These are phyloP conservation scores for Quercus glauca DNA, from an alignment of 306 rosid species.

Conservation along the genomic window DNA sequence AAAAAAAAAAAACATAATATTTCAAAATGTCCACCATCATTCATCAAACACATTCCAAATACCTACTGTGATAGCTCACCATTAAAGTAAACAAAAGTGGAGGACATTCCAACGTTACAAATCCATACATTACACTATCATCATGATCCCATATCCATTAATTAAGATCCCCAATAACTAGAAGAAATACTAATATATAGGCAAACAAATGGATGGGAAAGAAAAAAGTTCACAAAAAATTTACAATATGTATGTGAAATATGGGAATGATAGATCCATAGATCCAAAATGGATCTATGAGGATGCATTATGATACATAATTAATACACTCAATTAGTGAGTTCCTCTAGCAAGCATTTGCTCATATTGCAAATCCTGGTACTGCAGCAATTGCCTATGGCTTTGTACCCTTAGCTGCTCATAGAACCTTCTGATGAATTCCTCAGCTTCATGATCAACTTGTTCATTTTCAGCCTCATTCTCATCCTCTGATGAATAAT, in stretches of 20 bases:
- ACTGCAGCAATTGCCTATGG: conserved; percentile 37
- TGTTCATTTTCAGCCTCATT: conserved; percentile 23
- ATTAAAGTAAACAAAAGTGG: background rate
- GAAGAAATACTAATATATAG: background rate
- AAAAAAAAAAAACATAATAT: background rate
- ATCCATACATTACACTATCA: background rate
- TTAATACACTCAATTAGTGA: background rate
- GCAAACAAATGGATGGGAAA: background rate
- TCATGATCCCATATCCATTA: background rate
- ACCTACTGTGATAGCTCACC: conserved; percentile 22
- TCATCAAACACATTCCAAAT: background rate
- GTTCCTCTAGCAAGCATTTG: background rate
- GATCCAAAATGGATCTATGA: background rate
- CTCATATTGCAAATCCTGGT: conserved; percentile 19
- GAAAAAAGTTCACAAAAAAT: conserved; percentile 1
- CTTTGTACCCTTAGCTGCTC: conserved; percentile 47
- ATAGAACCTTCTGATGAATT: conserved; percentile 50
- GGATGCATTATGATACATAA: background rate
- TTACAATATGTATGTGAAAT: background rate
- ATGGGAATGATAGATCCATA: too few species aligned
- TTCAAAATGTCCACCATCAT: conserved; percentile 7
- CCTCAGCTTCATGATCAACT: conserved; percentile 55
- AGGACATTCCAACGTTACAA: conserved; percentile 15
- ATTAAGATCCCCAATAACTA: background rate
- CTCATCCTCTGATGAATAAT: conserved; percentile 46